Evolutionary conservation across 1,284 basidiomycete species (phyloP).

Genomic region (Irpex sp.): DNA sequence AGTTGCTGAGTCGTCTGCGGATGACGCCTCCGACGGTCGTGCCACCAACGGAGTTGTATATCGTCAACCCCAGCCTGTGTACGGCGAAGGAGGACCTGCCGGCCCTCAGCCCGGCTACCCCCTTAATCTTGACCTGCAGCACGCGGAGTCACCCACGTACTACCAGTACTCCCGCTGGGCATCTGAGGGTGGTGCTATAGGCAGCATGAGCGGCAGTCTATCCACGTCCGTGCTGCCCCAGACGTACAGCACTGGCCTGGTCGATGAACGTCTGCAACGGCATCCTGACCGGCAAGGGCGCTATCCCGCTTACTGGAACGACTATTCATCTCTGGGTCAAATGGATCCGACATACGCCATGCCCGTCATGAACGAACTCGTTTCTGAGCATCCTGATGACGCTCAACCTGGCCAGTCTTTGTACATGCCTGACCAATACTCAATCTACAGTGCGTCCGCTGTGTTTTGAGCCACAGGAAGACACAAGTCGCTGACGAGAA

Average conservation of each 20-base stretch:
- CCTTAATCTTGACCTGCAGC: conserved; percentile 20
- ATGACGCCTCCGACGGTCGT: conserved; percentile 14
- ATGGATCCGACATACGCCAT: conserved; percentile 43
- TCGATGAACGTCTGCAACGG: conserved; percentile 34
- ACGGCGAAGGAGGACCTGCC: conserved; percentile 12
- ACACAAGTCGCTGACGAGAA: conserved; percentile 4
- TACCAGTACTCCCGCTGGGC: conserved; percentile 50
- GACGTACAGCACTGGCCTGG: conserved; percentile 65
- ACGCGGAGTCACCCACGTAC: conserved; percentile 23
- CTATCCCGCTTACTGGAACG: conserved; percentile 60
- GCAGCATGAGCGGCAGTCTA: conserved; percentile 41
- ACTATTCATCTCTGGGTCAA: conserved; percentile 55
- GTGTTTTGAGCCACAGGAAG: neutral
- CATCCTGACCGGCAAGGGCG: conserved; percentile 23
- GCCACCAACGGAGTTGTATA: conserved; percentile 17
- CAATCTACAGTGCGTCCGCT: conserved; percentile 30
- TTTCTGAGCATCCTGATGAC: conserved; percentile 14
- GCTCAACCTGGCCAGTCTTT: conserved; percentile 19
- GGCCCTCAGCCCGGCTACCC: conserved; percentile 13
- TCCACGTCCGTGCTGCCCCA: conserved; percentile 67
- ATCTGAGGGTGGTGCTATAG: conserved; percentile 29
- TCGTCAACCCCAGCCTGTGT: conserved; percentile 17
- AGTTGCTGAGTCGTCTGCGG: conserved; percentile 19
- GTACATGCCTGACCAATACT: conserved; percentile 29
- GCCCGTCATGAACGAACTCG: conserved; percentile 27